Evolutionary conservation across 352 stramenopile species (phyloP).

Genomic region (Globisporangium paddicum): DNA sequence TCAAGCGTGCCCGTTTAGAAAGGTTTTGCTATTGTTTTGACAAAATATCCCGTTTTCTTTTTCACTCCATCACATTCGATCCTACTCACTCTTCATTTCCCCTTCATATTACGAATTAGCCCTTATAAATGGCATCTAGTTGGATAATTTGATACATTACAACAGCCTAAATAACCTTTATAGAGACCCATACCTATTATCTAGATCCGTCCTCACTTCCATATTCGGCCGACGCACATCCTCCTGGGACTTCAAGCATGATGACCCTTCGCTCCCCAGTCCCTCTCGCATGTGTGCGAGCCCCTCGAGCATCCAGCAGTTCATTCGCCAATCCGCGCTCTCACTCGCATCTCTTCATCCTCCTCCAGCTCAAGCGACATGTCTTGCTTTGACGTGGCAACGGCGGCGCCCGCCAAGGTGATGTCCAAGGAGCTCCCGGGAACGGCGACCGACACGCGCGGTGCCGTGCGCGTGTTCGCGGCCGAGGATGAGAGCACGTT

Average conservation of each 20-base stretch:
- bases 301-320: too few relatives aligned
- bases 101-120: background rate
- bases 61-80: background rate
- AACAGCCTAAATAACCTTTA: background rate
- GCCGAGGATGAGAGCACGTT: conserved; percentile 16
- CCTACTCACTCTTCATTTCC: background rate
- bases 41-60: too few relatives aligned
- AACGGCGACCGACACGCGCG: conserved; percentile 24
- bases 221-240: too few relatives aligned
- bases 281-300: background rate
- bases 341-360: background rate
- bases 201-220: background rate
- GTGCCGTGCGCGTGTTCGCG: conserved; percentile 20
- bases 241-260: background rate
- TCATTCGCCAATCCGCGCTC: background rate
- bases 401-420: background rate
- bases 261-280: too few relatives aligned
- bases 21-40: background rate
- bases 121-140: too few relatives aligned
- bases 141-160: background rate
- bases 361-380: background rate
- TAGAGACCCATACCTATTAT: background rate
- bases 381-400: conserved; percentile 3
- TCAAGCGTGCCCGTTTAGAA: background rate
- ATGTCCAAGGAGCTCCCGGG: conserved; percentile 10